Conservation (phyloP, 2,329 filamentous ascomycete genomes). For the Aureobasidium leucospermi region DNA sequence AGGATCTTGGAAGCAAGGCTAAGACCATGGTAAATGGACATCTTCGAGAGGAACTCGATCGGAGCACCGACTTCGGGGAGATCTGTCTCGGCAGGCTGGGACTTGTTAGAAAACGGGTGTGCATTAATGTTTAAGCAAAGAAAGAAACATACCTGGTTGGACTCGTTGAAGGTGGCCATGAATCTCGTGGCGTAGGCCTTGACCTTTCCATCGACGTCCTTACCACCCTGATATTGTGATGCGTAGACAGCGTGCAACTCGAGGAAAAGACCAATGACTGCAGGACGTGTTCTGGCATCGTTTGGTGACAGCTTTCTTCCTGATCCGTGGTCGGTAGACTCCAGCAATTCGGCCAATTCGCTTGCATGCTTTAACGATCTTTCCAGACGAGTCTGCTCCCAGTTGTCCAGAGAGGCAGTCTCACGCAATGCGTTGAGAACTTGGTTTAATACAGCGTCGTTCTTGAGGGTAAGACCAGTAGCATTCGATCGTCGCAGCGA, state of each 20-base stretch:
- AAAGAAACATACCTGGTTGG: slow-evolving; percentile 10
- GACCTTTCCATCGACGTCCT: slow-evolving; percentile 33
- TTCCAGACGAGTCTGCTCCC: slow-evolving; percentile 30
- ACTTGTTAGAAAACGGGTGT: not conserved
- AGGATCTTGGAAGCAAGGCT: slow-evolving; percentile 35
- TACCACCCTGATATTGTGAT: slow-evolving; percentile 26
- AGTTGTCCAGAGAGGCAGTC: slow-evolving; percentile 27
- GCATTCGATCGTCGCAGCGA: slow-evolving; percentile 25
- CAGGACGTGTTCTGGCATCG: slow-evolving; percentile 30
- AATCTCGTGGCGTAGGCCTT: slow-evolving; percentile 33
- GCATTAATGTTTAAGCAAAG: not conserved
- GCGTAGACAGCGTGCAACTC: slow-evolving; percentile 37
- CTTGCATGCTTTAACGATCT: slow-evolving; percentile 34
- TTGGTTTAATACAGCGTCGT: slow-evolving; percentile 24
- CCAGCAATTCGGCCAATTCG: slow-evolving; percentile 34
- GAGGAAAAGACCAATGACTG: slow-evolving; percentile 35
- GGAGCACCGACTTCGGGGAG: slow-evolving; percentile 15
- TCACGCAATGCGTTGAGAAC: slow-evolving; percentile 31
- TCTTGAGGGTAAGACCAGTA: slow-evolving; percentile 29
- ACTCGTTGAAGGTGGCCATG: slow-evolving; percentile 24
- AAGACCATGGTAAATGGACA: slow-evolving; percentile 39
- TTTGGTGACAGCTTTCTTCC: slow-evolving; percentile 17
- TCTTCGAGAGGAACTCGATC: slow-evolving; percentile 24
- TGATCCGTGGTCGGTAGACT: slow-evolving; percentile 33
- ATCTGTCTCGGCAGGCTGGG: slow-evolving; percentile 14